Evolutionary conservation across 805 yeast species (phyloP).

Genomic region (Wickerhamiella domercqiae): DNA sequence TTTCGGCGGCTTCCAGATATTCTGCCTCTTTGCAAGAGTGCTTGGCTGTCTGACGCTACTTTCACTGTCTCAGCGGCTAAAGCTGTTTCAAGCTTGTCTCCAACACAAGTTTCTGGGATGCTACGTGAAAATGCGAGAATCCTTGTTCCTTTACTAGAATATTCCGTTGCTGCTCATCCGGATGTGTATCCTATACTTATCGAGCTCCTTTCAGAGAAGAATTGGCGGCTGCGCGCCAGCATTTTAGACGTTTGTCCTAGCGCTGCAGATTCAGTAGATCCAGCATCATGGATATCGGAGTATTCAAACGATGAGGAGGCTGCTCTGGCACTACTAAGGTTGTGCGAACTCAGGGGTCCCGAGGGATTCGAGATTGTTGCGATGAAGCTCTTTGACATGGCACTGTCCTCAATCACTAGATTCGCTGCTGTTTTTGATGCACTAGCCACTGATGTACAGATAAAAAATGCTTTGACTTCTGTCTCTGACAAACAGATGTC

Average conservation of each 20-base stretch:
- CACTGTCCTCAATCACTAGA: too few relatives aligned
- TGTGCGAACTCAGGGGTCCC: neutral
- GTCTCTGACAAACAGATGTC: too few relatives aligned
- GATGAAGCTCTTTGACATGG: neutral
- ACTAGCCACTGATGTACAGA: too few relatives aligned
- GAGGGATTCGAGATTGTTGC: neutral
- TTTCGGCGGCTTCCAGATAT: slow-evolving; percentile 4
- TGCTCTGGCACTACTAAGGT: slow-evolving; percentile 3
- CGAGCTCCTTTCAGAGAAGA: neutral
- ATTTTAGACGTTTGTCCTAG: slow-evolving; percentile 4
- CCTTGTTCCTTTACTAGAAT: slow-evolving; percentile 1
- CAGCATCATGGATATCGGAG: neutral
- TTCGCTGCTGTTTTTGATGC: too few relatives aligned
- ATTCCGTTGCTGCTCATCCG: slow-evolving; percentile 1
- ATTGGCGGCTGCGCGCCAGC: neutral
- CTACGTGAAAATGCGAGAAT: slow-evolving; percentile 2
- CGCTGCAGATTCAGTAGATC: neutral
- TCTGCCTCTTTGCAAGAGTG: neutral
- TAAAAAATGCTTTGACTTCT: too few relatives aligned
- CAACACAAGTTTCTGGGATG: slow-evolving; percentile 8
- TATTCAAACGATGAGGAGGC: neutral
- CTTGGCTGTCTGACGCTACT: too few relatives aligned
- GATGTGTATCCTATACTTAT: neutral
- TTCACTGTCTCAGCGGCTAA: too few relatives aligned
- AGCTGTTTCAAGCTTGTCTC: slow-evolving; percentile 8